Conservation (phyloP, 23 red algal genomes). For the Gracilaria vermiculophylla region DNA sequence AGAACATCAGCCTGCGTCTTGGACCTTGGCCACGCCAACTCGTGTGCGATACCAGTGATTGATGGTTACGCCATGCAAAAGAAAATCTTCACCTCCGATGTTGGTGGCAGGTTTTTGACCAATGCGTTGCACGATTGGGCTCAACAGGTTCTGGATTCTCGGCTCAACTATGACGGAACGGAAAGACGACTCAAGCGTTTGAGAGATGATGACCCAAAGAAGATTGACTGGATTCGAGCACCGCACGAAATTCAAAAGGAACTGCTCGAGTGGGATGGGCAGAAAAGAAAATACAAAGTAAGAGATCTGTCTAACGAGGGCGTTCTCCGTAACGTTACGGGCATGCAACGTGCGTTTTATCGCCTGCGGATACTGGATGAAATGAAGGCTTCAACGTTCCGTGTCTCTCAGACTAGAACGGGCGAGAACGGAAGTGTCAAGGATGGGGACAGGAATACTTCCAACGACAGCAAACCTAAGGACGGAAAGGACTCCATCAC, state of each 20-base stretch:
- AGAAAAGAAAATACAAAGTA: slow-evolving; percentile 16
- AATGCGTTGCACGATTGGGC: slow-evolving; percentile 11
- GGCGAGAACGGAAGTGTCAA: slow-evolving; percentile 10
- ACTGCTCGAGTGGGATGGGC: background rate
- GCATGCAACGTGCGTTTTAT: slow-evolving; percentile 46
- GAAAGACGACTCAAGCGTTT: slow-evolving; percentile 4
- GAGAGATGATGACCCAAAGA: slow-evolving; percentile 1
- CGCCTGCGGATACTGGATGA: slow-evolving; percentile 51
- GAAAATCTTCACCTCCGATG: background rate
- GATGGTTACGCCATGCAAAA: slow-evolving; percentile 82
- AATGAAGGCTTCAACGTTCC: slow-evolving; percentile 45
- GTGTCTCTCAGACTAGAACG: slow-evolving; percentile 4
- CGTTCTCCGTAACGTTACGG: background rate
- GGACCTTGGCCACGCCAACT: slow-evolving; percentile 60
- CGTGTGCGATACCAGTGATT: slow-evolving; percentile 59
- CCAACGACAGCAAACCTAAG: background rate
- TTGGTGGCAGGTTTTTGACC: slow-evolving; percentile 41
- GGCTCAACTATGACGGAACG: slow-evolving; percentile 28
- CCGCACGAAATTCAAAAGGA: slow-evolving; percentile 66
- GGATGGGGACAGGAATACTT: background rate
- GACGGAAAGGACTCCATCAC: background rate
- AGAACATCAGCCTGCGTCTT: slow-evolving; percentile 80
- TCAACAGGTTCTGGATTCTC: background rate
- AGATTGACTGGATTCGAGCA: slow-evolving; percentile 31
- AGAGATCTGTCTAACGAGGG: slow-evolving; percentile 16